A percentile compares a stretch with the other conserved stretches of the same genome.
Evolutionary conservation across 2,329 filamentous ascomycete species (phyloP).

Genomic region (Chrysoporthe austroafricana): DNA sequence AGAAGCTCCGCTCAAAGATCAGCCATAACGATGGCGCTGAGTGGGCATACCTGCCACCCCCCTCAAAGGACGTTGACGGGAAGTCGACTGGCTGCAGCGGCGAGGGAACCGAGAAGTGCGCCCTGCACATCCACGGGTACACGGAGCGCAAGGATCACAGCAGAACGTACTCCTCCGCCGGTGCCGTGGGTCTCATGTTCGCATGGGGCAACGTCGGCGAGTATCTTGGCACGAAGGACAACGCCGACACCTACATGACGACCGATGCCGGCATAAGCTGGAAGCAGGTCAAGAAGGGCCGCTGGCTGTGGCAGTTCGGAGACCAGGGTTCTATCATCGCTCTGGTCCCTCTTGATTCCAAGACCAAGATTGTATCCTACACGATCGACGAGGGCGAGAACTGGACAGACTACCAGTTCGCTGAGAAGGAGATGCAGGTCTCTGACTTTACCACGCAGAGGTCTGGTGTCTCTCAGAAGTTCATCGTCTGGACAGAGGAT

Average conservation of each 20-base stretch:
- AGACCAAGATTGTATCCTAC: constrained; percentile 73
- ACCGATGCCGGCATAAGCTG: constrained; percentile 88
- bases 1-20: constrained; percentile 87
- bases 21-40: constrained; percentile 95
- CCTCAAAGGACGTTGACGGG: constrained; percentile 69
- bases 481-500: constrained; percentile 81
- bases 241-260: constrained; percentile 89
- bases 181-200: constrained; percentile 89
- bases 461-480: constrained; percentile 87
- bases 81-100: constrained; percentile 73
- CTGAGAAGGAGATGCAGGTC: constrained; percentile 71
- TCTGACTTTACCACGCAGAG: constrained; percentile 85
- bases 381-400: constrained; percentile 78
- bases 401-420: constrained; percentile 79
- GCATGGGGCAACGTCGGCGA: constrained; percentile 87
- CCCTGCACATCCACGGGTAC: constrained; percentile 92
- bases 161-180: constrained; percentile 85
- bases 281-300: constrained; percentile 83
- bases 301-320: constrained; percentile 91
- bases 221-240: constrained; percentile 65
- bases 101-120: constrained; percentile 64
- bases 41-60: constrained; percentile 80
- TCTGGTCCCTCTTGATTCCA: constrained; percentile 72
- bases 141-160: constrained; percentile 83
- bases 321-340: constrained; percentile 94